Evolutionary conservation across 768 basidiomycete genomes (phyloP), one percentile per base, ranked within the genome.

Genomic region (Dendrothele bispora): DNA sequence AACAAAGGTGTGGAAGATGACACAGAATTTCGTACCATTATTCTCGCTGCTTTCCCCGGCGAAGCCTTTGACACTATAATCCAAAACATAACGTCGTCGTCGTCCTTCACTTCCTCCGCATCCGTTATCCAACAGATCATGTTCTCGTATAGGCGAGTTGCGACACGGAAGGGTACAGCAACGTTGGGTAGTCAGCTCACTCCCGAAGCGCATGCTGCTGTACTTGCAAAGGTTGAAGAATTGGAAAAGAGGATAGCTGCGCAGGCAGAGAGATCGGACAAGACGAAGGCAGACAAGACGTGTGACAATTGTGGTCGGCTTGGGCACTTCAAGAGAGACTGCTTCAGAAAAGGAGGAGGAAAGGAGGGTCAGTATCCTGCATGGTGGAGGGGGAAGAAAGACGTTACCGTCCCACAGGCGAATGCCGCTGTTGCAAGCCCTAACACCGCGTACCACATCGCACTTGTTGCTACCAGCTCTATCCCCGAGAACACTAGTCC

Each of bases 271-370:
- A n/a, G n/a, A n/a, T n/a, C n/a, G n/a, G n/a, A n/a, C n/a, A n/a
- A n/a, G 5, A 22, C 29, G 5, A 47, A 51, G 12, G 18, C 14
- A 6, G 39, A 27, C 14, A 32, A 42, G 20, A 52, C 18, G 30
- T 61, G 62, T 27, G 30, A 12, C 15, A 62, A 61, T 29, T 64
- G 62, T 43, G 14, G 41, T 8, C 10, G 26, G 1, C 10, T 0
- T 7, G 54, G 62, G 0, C 62, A 63, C 22, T 2, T 49, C 0
- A 46, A 38, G 11, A 46, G 46, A 12, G 53, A 61, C 15, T 64
- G 63, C 30, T 64, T 58, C 57, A 41, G 36, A n/a, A 50, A 51
- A 21, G 61, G 63, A 17, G 58, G 63, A 10, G 63, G 61, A 7
- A 61, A 61, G 26, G 61, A 60, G 39, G 63, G 61, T 2, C 61